Evolutionary conservation across 345 rosid genomes (phyloP).

Genomic region (Pugionium cornutum): DNA sequence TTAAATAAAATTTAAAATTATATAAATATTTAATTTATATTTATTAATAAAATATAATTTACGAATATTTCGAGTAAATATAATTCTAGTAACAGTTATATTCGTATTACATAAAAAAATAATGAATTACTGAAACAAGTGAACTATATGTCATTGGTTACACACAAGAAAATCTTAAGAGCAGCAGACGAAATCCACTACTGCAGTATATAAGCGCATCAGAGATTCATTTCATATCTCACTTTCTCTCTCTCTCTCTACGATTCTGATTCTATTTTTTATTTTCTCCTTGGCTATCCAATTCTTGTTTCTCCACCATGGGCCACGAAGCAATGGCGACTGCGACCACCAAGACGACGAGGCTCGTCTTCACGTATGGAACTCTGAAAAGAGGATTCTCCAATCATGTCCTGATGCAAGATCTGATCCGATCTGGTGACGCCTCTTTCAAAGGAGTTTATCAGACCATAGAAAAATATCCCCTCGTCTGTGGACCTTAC

Average conservation of each 20-base stretch:
- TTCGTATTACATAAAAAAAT: too few relatives aligned
- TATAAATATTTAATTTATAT: too few relatives aligned
- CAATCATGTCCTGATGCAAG: constrained; percentile 66
- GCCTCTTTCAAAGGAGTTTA: constrained; percentile 61
- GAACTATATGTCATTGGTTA: too few relatives aligned
- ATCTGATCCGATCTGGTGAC: constrained; percentile 68
- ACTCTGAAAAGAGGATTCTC: constrained; percentile 76
- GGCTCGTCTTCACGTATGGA: constrained; percentile 74
- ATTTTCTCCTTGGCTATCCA: not conserved
- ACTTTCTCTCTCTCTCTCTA: constrained; percentile 5
- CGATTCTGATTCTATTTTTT: constrained; percentile 37
- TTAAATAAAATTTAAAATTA: too few relatives aligned
- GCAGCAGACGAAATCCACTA: constrained; percentile 10
- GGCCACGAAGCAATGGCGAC: constrained; percentile 40
- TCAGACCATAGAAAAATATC: constrained; percentile 49
- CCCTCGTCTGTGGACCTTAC: constrained; percentile 88
- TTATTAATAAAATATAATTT: too few relatives aligned
- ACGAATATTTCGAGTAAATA: too few relatives aligned
- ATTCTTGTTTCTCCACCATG: not conserved
- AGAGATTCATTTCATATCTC: constrained; percentile 26
- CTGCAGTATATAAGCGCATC: constrained; percentile 32
- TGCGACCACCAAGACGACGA: constrained; percentile 15
- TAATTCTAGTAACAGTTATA: too few relatives aligned
- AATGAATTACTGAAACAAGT: too few relatives aligned
- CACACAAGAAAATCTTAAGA: too few relatives aligned